These are phyloP conservation scores for Vachellia pachyceras DNA, from an alignment of 306 rosid genomes.

Conservation along the genomic window DNA sequence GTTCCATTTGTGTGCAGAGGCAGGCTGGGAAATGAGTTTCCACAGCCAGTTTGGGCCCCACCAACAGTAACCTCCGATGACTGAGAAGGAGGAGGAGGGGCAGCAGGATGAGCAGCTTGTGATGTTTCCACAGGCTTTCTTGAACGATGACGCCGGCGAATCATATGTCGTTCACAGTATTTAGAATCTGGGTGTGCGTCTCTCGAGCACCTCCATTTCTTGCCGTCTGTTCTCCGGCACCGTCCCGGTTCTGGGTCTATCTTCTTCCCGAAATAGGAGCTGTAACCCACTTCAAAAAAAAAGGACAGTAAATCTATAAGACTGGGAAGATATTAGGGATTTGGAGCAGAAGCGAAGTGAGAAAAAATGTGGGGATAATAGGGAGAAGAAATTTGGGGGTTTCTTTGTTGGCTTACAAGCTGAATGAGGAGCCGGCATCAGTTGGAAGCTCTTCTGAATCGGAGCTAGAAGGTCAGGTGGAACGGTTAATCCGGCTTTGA, in stretches of 20 bases:
- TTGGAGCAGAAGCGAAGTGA: background rate
- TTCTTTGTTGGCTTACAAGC: slow-evolving; percentile 54
- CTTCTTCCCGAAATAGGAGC: slow-evolving; percentile 82
- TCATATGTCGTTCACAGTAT: slow-evolving; percentile 96
- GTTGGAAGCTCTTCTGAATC: slow-evolving; percentile 75
- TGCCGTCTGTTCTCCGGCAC: slow-evolving; percentile 92
- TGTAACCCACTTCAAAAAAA: slow-evolving; percentile 59
- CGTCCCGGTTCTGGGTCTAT: slow-evolving; percentile 94
- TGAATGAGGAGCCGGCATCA: slow-evolving; percentile 68
- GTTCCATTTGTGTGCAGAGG: slow-evolving; percentile 66
- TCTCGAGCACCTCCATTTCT: slow-evolving; percentile 89
- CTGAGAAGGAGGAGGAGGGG: slow-evolving; percentile 38
- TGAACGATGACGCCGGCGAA: slow-evolving; percentile 97
- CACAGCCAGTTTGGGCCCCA: slow-evolving; percentile 46
- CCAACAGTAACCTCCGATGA: slow-evolving; percentile 51
- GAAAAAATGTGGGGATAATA: background rate
- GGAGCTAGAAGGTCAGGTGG: slow-evolving; percentile 88
- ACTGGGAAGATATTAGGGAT: background rate
- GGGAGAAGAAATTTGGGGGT: background rate
- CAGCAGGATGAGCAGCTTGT: slow-evolving; percentile 51
- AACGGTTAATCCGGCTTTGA: slow-evolving; percentile 78
- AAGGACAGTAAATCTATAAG: background rate
- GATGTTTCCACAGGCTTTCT: slow-evolving; percentile 99
- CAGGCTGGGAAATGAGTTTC: slow-evolving; percentile 58
- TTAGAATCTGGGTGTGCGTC: slow-evolving; percentile 89